Percentiles rank a stretch among this genome's conserved stretches.
Conservation (phyloP, 257 asterid genomes). For the Hygrophila difformis region DNA sequence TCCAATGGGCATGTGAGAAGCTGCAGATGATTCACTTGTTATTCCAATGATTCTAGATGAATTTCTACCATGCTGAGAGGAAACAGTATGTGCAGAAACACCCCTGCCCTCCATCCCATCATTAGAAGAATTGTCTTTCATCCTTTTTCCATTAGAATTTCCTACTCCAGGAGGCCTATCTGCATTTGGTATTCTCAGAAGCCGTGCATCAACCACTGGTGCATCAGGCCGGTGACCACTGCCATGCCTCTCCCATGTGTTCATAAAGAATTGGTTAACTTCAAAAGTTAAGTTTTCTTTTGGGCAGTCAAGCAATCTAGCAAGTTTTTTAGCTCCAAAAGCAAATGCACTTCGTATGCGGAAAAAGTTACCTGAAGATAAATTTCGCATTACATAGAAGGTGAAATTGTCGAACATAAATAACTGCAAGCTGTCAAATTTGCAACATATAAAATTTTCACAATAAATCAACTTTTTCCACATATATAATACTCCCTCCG, state of each 20-base stretch:
- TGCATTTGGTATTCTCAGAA: slow-evolving; percentile 31
- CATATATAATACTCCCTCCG: no score
- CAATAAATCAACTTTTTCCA: no score
- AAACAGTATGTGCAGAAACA: slow-evolving; percentile 20
- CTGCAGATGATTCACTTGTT: slow-evolving; percentile 26
- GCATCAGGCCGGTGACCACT: slow-evolving; percentile 93
- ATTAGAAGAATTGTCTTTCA: slow-evolving; percentile 25
- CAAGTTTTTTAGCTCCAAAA: slow-evolving; percentile 85
- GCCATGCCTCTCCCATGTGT: slow-evolving; percentile 91
- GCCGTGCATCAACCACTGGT: slow-evolving; percentile 38
- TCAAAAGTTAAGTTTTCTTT: slow-evolving; percentile 44
- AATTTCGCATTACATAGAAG: slow-evolving; percentile 4
- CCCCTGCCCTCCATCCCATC: slow-evolving; percentile 27
- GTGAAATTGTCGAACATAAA: slow-evolving; percentile 6
- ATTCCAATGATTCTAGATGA: slow-evolving; percentile 30
- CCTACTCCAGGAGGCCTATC: slow-evolving; percentile 32
- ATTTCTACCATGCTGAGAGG: slow-evolving; percentile 31
- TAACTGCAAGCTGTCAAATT: slow-evolving; percentile 4
- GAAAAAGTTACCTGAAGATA: slow-evolving; percentile 71
- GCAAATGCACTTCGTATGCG: slow-evolving; percentile 92
- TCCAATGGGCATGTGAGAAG: slow-evolving; percentile 37
- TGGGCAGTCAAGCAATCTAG: slow-evolving; percentile 69
- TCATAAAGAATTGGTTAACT: slow-evolving; percentile 80
- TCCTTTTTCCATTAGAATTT: slow-evolving; percentile 30
- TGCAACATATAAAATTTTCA: neutral